Evolutionary conservation across 306 rosid species (phyloP), one percentile per base, ranked within the genome.

Genomic region (Senna tora): DNA sequence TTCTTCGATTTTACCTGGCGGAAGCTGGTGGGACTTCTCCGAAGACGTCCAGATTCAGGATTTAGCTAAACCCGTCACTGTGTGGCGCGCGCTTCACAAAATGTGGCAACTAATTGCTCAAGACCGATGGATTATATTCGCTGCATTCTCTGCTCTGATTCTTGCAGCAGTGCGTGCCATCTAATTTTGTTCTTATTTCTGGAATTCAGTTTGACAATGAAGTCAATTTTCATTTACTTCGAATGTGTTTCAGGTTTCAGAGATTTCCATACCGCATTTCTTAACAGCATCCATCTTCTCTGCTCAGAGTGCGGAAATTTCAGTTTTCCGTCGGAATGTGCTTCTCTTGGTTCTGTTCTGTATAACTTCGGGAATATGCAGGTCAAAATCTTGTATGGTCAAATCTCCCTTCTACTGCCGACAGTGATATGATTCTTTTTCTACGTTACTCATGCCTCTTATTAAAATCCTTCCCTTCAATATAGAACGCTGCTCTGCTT

Each of bases 311-410:
- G 91, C 95, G 34, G 81, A 94, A 8, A 64, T 91, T 55, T 19
- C 84, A 16, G 92, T 91, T 66, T 91, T 94, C 67, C 91, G 75
- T 30, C 75, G 88, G 72, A 91, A 94, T 77, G 98, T 94, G 80
- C 87, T 73, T 50, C 65, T 89, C 49, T 78, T 94, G 91, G 81
- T 89, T 85, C 54, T 83, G 58, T 57, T 94, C 42, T 94, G 97
- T 80, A 43, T 85, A 64, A 80, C 67, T 65, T 88, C 98, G 16
- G 98, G 97, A 91, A 89, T 94, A 74, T 91, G 91, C 98, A 91
- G 98, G 98, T 94, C 91, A 86, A 89, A 84, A 89, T 91, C 95
- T 94, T 94, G 98, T 91, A 94, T 89, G 97, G 92, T 87, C 92
- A 39, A 72, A 75, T 82, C 75, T 79, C 91, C 84, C 88, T 82